Base-by-base conservation (phyloP, 495 filamentous ascomycete genomes). In the Chaetomium fimeti region DNA sequence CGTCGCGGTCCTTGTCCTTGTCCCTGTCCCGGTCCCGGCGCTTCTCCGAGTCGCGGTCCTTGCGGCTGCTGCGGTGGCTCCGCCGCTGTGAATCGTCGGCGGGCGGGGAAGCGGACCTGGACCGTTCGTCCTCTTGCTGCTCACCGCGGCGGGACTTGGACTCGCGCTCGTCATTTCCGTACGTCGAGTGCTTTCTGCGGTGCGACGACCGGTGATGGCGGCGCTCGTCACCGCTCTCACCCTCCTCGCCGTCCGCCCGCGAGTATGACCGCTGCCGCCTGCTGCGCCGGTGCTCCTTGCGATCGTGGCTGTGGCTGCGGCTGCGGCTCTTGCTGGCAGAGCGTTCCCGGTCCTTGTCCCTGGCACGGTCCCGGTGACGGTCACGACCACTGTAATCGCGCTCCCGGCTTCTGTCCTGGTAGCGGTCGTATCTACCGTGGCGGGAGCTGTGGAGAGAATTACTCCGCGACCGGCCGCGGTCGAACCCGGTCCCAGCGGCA, bases 251-350 rank as follows among this genome's bases (percentile, higher is more conserved):
- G 0, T 82, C 76, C 15, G 71, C 68, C 28, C 80, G 62, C 13
- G 69, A 85, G 9, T 76, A 69, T 5, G 87, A 88, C 15, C 82
- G 84, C 66, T 86, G 81, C n/a, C 84, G 85, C 72, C 85, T 81
- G 48, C 57, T 36, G 38, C 64, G 76, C 55, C 81, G 82, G 64
- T 78, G 82, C 27, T 84, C 79, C 16, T 84, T 82, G 66, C 82
- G 83, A 40, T 86, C 80, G 48, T 74, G 66, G 53, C 70, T 75
- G 40, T 69, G 75, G 58, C 79, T 78, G 65, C 70, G 75, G 57
- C 74, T 78, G 49, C 68, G 62, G 60, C 64, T 66, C 15, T 62
- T 67, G 12, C 49, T 49, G 51, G 75, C 72, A 36, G 32, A 36
- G 8, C 66, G 68, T 42, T 62, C 64, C 9, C 58, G 55, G 48